phyloP scores from a whole-genome alignment of 768 basidiomycete species.

The Mycena latifolia region DNA sequence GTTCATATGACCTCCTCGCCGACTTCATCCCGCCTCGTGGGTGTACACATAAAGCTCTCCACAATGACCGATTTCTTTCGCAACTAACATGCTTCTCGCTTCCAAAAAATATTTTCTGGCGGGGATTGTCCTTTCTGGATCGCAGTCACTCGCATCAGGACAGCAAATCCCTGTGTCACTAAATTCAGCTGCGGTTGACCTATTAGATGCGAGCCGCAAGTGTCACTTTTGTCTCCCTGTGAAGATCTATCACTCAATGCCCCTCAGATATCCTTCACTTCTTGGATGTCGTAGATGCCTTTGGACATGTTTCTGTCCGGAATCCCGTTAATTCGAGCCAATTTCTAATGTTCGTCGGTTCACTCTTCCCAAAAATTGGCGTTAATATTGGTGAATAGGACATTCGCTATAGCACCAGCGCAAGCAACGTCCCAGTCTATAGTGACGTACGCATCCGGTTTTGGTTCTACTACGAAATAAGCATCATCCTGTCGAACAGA shows the following conservation, averaged over 20 bases:
- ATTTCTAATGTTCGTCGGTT: slow-evolving; percentile 36
- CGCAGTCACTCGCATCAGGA: slow-evolving; percentile 1
- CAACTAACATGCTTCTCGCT: slow-evolving; percentile 11
- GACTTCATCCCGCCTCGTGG: background rate
- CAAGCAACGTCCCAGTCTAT: slow-evolving; percentile 37
- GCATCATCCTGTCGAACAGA: slow-evolving; percentile 1
- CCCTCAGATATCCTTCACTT: slow-evolving; percentile 38
- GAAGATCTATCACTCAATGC: background rate
- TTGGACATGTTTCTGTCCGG: slow-evolving; percentile 39
- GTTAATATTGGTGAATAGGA: slow-evolving; percentile 20
- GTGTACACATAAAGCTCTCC: slow-evolving; percentile 8
- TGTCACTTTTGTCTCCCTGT: background rate
- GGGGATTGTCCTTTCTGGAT: slow-evolving; percentile 1
- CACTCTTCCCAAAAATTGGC: background rate
- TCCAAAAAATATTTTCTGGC: slow-evolving; percentile 3
- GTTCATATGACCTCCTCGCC: background rate
- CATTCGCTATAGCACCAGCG: slow-evolving; percentile 40
- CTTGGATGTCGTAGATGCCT: slow-evolving; percentile 38
- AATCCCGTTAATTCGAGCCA: slow-evolving; percentile 38
- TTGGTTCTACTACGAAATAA: background rate
- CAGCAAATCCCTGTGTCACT: slow-evolving; percentile 12
- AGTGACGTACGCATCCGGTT: slow-evolving; percentile 27
- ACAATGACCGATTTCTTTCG: background rate
- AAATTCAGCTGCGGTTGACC: slow-evolving; percentile 29
- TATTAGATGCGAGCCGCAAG: slow-evolving; percentile 37